A percentile compares a stretch with the other conserved stretches of the same genome.
These are phyloP conservation scores for Dissophora ornata DNA, from an alignment of 192 early-diverging fungal genomes.

Conservation along the genomic window DNA sequence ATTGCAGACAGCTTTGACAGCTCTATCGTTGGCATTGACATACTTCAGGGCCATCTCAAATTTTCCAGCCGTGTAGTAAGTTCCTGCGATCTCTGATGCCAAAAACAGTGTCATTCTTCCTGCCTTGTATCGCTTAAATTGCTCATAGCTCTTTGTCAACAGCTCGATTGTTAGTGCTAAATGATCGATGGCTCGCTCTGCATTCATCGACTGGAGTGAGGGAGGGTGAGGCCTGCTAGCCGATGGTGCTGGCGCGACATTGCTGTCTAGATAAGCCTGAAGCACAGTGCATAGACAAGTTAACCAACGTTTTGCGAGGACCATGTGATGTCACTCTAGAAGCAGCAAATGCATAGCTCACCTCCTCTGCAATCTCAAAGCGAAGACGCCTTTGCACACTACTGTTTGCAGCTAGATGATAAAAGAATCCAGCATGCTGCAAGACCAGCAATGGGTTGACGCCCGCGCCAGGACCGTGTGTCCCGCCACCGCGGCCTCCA, in stretches of 20 bases:
- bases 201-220: conserved; percentile 48
- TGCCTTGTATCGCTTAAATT: conserved; percentile 79
- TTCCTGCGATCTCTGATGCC: conserved; percentile 88
- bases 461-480: conserved; percentile 36
- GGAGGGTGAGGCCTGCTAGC: conserved; percentile 52
- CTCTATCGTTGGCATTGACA: not conserved
- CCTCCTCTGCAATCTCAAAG: conserved; percentile 63
- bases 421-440: conserved; percentile 91
- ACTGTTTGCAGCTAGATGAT: conserved; percentile 78
- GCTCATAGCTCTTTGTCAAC: conserved; percentile 92
- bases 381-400: conserved; percentile 75
- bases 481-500: conserved; percentile 47
- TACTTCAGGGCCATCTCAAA: conserved; percentile 85
- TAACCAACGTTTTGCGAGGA: not conserved
- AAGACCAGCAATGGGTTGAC: conserved; percentile 75
- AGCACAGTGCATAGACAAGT: not conserved
- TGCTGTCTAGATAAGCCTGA: conserved; percentile 33
- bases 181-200: conserved; percentile 73
- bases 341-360: not conserved
- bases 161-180: conserved; percentile 79
- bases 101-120: conserved; percentile 86
- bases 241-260: conserved; percentile 19
- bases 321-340: too few relatives aligned
- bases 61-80: conserved; percentile 81
- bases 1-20: not conserved